Evolutionary conservation across 371 early-diverging fungal genomes (phyloP).

Genomic region (Basidiobolus meristosporus): DNA sequence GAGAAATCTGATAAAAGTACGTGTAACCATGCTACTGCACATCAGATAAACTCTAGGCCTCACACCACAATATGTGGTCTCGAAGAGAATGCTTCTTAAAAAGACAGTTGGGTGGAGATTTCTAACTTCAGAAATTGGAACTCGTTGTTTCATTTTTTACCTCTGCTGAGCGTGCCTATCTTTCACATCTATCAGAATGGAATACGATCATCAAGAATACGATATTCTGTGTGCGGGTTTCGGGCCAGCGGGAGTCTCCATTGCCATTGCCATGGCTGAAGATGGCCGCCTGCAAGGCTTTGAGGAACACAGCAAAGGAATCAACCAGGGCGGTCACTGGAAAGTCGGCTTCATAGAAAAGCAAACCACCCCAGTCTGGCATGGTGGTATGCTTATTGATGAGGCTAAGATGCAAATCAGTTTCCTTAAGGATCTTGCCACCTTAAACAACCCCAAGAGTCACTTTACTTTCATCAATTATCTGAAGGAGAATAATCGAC

Average conservation of each 20-base stretch:
- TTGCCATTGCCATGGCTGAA: constrained; percentile 8
- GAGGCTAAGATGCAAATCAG: constrained; percentile 8
- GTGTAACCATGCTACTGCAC: too few species aligned
- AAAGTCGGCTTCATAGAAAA: constrained; percentile 7
- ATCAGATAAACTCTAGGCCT: too few species aligned
- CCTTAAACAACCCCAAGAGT: constrained; percentile 6
- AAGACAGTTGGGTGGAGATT: too few species aligned
- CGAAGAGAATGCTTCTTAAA: too few species aligned
- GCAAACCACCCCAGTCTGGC: constrained; percentile 7
- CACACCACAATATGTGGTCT: too few species aligned
- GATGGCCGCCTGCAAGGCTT: background rate
- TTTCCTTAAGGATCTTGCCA: constrained; percentile 9
- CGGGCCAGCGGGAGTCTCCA: constrained; percentile 9
- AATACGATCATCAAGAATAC: too few species aligned
- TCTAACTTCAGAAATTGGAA: too few species aligned
- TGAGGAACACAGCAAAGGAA: too few species aligned
- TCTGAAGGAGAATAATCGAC: constrained; percentile 6
- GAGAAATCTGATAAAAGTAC: too few species aligned
- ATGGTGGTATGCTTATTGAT: constrained; percentile 10
- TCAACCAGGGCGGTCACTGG: background rate
- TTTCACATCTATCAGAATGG: too few species aligned
- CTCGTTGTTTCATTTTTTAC: too few species aligned
- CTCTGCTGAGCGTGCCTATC: too few species aligned
- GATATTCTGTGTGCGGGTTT: constrained; percentile 11
- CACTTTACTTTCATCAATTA: constrained; percentile 7